Evolutionary conservation across 1,139 yeast species (phyloP).

Genomic region (Yamadazyma dushanensis): DNA sequence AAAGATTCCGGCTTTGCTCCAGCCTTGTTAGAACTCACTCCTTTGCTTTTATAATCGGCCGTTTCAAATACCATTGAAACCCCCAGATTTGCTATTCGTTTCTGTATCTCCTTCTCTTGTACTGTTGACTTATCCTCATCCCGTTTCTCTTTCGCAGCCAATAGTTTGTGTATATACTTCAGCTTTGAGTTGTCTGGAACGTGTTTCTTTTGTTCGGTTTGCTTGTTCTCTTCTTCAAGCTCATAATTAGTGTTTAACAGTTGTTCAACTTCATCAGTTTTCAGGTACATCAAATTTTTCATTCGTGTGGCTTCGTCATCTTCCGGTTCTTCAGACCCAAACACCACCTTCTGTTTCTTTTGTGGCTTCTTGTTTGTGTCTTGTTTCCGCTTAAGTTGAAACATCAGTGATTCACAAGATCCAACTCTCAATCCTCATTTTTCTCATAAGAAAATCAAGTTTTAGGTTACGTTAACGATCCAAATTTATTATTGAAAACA

Average conservation of each 20-base stretch:
- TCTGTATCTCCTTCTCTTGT: constrained; percentile 5
- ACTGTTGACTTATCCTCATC: constrained; percentile 9
- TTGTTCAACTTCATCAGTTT: constrained; percentile 5
- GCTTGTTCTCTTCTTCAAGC: too few relatives aligned
- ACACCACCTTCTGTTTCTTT: constrained; percentile 3
- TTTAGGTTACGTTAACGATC: too few relatives aligned
- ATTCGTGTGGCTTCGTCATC: constrained; percentile 7
- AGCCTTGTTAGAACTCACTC: background rate
- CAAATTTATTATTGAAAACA: too few relatives aligned
- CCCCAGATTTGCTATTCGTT: constrained; percentile 6
- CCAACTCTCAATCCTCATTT: constrained; percentile 2
- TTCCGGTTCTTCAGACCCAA: constrained; percentile 7
- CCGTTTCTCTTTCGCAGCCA: constrained; percentile 12
- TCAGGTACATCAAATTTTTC: constrained; percentile 3
- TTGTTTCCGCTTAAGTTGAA: constrained; percentile 10
- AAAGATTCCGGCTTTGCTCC: background rate
- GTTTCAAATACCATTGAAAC: constrained; percentile 13
- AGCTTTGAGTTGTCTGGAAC: too few relatives aligned
- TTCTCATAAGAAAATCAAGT: background rate
- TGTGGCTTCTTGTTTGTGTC: background rate
- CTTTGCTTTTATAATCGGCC: constrained; percentile 9
- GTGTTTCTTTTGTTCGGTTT: too few relatives aligned
- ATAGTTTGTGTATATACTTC: constrained; percentile 12
- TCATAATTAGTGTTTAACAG: background rate
- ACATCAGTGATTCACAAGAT: constrained; percentile 5